Percentiles rank a stretch among this genome's conserved stretches.
phyloP scores from a whole-genome alignment of 768 basidiomycete genomes.

The Suillus placidus region DNA sequence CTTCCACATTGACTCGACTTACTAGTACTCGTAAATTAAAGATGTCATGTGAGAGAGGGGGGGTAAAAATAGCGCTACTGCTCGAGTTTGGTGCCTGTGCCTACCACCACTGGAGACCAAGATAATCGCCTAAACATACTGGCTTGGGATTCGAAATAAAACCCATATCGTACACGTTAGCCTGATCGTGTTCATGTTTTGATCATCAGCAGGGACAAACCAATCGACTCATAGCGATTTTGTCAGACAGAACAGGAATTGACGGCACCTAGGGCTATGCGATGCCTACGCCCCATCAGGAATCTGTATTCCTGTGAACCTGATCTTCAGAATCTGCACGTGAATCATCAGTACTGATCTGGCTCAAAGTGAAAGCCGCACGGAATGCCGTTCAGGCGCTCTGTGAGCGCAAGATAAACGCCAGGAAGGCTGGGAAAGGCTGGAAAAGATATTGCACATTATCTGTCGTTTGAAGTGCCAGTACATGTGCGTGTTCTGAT shows the following conservation, averaged over 20 bases:
- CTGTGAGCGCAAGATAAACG: background rate
- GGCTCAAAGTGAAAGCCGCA: background rate
- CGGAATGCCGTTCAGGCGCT: background rate
- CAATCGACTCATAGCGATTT: background rate
- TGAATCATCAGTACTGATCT: constrained; percentile 1
- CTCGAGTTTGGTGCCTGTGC: background rate
- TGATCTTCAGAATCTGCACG: constrained; percentile 2
- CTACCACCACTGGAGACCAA: background rate
- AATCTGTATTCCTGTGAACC: background rate
- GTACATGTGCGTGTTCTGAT: background rate
- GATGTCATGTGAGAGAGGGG: background rate
- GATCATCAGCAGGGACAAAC: background rate
- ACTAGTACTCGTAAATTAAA: no score
- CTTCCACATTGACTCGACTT: no score
- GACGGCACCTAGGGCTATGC: background rate
- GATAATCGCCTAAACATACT: background rate
- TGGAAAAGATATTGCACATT: background rate
- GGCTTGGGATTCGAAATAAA: background rate
- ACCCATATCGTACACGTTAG: background rate
- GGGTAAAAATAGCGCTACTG: background rate
- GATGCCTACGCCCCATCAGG: background rate
- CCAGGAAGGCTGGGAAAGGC: background rate
- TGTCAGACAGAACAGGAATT: background rate
- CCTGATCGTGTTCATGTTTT: background rate
- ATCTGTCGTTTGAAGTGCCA: background rate